These are phyloP conservation scores for Magnusiomyces suaveolens DNA, from an alignment of 1,139 yeast species.

Conservation along the genomic window DNA sequence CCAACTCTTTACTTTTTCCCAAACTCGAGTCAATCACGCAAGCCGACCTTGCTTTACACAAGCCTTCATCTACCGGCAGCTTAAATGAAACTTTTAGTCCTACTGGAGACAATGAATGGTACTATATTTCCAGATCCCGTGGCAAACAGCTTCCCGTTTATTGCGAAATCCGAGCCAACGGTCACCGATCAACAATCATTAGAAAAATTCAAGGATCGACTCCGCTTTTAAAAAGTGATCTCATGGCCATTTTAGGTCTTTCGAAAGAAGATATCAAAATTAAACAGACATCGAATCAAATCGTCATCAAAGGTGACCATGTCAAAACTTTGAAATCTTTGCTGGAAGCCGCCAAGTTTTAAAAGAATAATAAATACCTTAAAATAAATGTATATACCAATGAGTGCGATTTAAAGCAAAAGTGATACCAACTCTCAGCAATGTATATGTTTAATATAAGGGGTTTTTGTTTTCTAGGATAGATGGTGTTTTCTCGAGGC, in stretches of 20 bases:
- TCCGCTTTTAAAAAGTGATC: conserved; percentile 27
- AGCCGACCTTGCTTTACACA: conserved; percentile 6
- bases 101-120: conserved; percentile 22
- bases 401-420: no score
- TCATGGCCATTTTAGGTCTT: conserved; percentile 22
- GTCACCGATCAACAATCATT: conserved; percentile 29
- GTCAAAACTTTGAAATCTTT: background rate
- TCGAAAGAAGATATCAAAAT: conserved; percentile 26
- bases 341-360: conserved; percentile 14
- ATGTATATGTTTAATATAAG: no score
- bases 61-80: background rate
- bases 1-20: conserved; percentile 9
- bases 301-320: background rate
- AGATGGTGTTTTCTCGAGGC: no score
- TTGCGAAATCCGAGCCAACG: conserved; percentile 27
- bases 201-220: conserved; percentile 29
- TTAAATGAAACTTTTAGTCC: background rate
- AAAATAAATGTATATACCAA: no score
- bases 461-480: no score
- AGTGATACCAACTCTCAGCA: no score
- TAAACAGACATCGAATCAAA: conserved; percentile 24
- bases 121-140: conserved; percentile 26
- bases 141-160: conserved; percentile 32
- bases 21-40: conserved; percentile 9
- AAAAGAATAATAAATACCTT: background rate